Conservation (phyloP, 192 early-diverging fungal species). For the Coemansia reversa region DNA sequence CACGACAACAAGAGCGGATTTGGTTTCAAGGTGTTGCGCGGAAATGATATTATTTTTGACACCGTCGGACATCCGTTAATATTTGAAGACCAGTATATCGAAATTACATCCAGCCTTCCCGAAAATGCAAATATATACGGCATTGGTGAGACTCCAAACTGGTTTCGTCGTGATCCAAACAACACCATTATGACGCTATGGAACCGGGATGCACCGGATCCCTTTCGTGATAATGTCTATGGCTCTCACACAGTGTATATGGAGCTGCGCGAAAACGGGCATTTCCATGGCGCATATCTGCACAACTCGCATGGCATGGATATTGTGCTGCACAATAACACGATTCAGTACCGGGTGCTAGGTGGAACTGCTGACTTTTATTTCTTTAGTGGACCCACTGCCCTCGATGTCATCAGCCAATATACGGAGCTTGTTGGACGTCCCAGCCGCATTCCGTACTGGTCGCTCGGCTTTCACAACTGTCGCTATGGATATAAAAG, state of each 20-base stretch:
- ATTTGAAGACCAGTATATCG: slow-evolving; percentile 67
- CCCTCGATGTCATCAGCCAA: slow-evolving; percentile 46
- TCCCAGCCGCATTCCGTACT: slow-evolving; percentile 60
- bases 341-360: slow-evolving; percentile 63
- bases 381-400: slow-evolving; percentile 59
- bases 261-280: slow-evolving; percentile 57
- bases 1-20: slow-evolving; percentile 27
- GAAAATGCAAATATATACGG: slow-evolving; percentile 65
- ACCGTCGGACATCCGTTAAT: slow-evolving; percentile 52
- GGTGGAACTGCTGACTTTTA: slow-evolving; percentile 68
- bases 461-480: slow-evolving; percentile 66
- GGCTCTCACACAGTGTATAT: slow-evolving; percentile 66
- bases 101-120: slow-evolving; percentile 60
- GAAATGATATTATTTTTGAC: slow-evolving; percentile 30
- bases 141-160: slow-evolving; percentile 60
- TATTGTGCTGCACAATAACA: slow-evolving; percentile 49
- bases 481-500: slow-evolving; percentile 65
- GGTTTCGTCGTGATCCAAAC: slow-evolving; percentile 54
- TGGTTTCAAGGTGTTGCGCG: slow-evolving; percentile 34
- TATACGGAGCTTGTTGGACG: slow-evolving; percentile 67
- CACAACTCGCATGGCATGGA: slow-evolving; percentile 72
- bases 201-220: slow-evolving; percentile 51
- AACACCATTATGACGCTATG: slow-evolving; percentile 48
- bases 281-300: slow-evolving; percentile 58
- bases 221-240: slow-evolving; percentile 59